Conservation (phyloP, 2,329 filamentous ascomycete genomes). For the Leptosphaerulina australis region DNA sequence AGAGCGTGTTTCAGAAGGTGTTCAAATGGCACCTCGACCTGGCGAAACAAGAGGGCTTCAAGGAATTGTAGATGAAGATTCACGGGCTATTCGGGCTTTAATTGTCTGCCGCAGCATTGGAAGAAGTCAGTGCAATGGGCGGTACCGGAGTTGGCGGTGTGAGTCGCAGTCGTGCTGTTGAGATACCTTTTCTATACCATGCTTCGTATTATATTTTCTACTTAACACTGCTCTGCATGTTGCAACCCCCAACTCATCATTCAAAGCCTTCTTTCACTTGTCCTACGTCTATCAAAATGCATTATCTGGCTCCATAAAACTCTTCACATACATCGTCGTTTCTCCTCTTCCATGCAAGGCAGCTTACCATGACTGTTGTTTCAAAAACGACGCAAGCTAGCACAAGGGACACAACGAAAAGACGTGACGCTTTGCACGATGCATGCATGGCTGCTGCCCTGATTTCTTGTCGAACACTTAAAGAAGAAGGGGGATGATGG, state of each 20-base stretch:
- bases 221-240: too few relatives aligned
- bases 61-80: constrained; percentile 1
- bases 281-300: too few relatives aligned
- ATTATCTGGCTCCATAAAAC: too few relatives aligned
- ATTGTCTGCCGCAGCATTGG: too few relatives aligned
- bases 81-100: too few relatives aligned
- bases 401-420: background rate
- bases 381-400: background rate
- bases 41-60: constrained; percentile 28
- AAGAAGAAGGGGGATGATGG: background rate
- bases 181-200: constrained; percentile 4
- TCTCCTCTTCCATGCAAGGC: background rate
- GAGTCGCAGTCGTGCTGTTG: background rate
- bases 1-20: constrained; percentile 75
- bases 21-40: constrained; percentile 79
- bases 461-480: background rate
- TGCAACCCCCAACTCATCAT: too few relatives aligned
- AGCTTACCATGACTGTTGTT: background rate
- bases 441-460: background rate
- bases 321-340: background rate
- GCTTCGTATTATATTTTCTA: too few relatives aligned
- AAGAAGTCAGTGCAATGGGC: too few relatives aligned
- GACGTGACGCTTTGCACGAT: background rate
- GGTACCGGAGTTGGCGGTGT: too few relatives aligned
- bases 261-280: too few relatives aligned